These are phyloP conservation scores for Diplodia sapinea DNA, from an alignment of 2,329 filamentous ascomycete genomes.

Conservation along the genomic window DNA sequence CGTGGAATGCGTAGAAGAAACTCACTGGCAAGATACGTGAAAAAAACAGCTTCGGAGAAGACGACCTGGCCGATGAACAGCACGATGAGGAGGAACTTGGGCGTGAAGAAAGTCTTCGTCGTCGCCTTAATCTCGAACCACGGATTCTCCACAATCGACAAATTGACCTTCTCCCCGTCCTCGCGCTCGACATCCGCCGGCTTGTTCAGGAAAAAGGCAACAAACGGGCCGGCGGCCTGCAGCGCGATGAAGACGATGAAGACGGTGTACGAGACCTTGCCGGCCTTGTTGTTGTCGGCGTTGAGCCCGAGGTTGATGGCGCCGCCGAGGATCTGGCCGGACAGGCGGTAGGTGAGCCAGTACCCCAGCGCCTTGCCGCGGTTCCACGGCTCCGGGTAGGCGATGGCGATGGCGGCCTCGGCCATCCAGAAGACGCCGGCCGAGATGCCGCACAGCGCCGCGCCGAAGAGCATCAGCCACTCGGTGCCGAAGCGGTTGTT, in stretches of 20 bases:
- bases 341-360: constrained; percentile 68
- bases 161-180: constrained; percentile 66
- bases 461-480: constrained; percentile 45
- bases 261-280: constrained; percentile 71
- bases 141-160: constrained; percentile 63
- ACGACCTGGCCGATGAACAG: constrained; percentile 74
- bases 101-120: constrained; percentile 63
- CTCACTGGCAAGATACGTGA: constrained; percentile 65
- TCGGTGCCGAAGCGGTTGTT: constrained; percentile 43
- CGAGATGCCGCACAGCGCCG: constrained; percentile 42
- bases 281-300: constrained; percentile 60
- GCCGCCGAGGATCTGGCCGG: constrained; percentile 72
- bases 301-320: constrained; percentile 74
- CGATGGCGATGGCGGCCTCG: constrained; percentile 51
- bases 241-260: constrained; percentile 74
- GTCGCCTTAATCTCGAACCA: constrained; percentile 66
- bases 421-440: constrained; percentile 51
- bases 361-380: constrained; percentile 61
- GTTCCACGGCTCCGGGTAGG: constrained; percentile 52
- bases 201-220: constrained; percentile 65
- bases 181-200: constrained; percentile 68
- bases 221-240: constrained; percentile 68
- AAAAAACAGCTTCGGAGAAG: constrained; percentile 74
- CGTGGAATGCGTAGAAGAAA: background rate
- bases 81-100: constrained; percentile 67